These are phyloP conservation scores for Lomentospora prolificans DNA, from an alignment of 2,329 filamentous ascomycete species.

Conservation along the genomic window DNA sequence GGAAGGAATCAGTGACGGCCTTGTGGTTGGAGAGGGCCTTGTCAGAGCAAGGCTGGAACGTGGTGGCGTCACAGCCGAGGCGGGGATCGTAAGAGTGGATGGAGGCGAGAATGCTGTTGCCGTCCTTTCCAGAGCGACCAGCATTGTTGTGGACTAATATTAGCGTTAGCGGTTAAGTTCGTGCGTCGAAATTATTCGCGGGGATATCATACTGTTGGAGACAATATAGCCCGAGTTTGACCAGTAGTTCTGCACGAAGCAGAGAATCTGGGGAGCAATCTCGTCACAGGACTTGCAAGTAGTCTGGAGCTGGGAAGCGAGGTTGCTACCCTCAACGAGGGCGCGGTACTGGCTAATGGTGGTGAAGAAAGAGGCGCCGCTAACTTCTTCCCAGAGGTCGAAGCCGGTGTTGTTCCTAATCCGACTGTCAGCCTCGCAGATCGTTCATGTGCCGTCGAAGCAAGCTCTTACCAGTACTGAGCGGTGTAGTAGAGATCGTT, in stretches of 20 bases:
- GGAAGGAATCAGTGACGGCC: constrained; percentile 64
- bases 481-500: constrained; percentile 70
- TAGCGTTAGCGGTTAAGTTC: not conserved
- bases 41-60: constrained; percentile 70
- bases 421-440: constrained; percentile 2
- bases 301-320: constrained; percentile 55
- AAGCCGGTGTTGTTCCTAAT: constrained; percentile 48
- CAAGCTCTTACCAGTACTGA: constrained; percentile 50
- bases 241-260: constrained; percentile 70
- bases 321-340: constrained; percentile 54
- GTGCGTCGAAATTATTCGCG: not conserved
- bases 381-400: constrained; percentile 78
- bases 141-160: constrained; percentile 42
- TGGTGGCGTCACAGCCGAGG: constrained; percentile 55
- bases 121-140: constrained; percentile 59
- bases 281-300: constrained; percentile 50
- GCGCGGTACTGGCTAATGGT: constrained; percentile 58
- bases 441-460: too few relatives aligned
- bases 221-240: constrained; percentile 50
- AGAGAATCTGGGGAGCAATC: constrained; percentile 61
- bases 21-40: constrained; percentile 67
- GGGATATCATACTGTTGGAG: constrained; percentile 45
- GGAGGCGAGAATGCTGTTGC: constrained; percentile 57
- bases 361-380: constrained; percentile 72
- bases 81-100: constrained; percentile 62